These are phyloP conservation scores for Globomyces pollinis-pini DNA, from an alignment of 192 early-diverging fungal genomes.

Conservation along the genomic window DNA sequence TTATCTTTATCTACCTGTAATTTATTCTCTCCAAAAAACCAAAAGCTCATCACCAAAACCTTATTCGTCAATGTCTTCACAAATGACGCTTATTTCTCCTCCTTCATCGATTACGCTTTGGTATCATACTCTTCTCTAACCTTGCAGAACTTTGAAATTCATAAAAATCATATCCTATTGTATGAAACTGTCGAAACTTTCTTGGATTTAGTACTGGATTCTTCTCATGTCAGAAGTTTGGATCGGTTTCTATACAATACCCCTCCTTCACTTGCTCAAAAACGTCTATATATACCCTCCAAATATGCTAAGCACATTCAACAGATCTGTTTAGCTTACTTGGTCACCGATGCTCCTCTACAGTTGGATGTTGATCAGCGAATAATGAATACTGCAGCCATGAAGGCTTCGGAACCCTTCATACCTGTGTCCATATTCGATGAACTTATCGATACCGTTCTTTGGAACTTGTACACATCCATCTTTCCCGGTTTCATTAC, in stretches of 20 bases:
- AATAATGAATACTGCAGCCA: not conserved
- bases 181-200: slow-evolving; percentile 3
- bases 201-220: not conserved
- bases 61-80: too few relatives aligned
- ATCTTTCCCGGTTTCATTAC: not conserved
- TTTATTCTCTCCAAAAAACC: too few relatives aligned
- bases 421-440: slow-evolving; percentile 4
- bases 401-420: not conserved
- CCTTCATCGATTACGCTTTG: too few relatives aligned
- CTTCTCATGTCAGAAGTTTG: not conserved
- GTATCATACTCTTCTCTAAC: too few relatives aligned
- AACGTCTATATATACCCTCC: not conserved
- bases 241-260: not conserved
- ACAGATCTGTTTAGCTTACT: slow-evolving; percentile 2
- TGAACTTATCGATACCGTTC: not conserved
- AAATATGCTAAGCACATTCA: not conserved
- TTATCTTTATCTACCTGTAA: too few relatives aligned
- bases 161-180: not conserved
- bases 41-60: too few relatives aligned
- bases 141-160: not conserved
- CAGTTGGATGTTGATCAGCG: not conserved
- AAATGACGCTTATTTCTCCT: too few relatives aligned
- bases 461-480: not conserved
- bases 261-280: not conserved
- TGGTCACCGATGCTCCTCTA: not conserved